Base-by-base conservation (phyloP, 2,329 filamentous ascomycete genomes). In the Fusarium sp. region DNA sequence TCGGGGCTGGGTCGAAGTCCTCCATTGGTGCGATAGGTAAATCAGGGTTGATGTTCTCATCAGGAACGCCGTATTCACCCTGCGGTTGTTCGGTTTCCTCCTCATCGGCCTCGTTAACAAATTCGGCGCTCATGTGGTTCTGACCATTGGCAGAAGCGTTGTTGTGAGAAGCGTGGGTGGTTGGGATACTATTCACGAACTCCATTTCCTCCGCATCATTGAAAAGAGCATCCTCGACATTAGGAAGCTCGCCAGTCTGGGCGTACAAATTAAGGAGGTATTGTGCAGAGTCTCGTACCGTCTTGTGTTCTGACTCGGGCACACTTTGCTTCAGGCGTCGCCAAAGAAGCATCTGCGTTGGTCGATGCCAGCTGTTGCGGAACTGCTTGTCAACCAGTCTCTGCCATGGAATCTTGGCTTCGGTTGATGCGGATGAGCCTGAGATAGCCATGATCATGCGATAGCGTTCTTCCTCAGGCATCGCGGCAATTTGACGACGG, bases 351-450 rank as follows among this genome's bases (percentile, higher is more conserved):
- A 80, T 78, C 38, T 82, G 83, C 1, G 80, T 82, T 16, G 74
- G 67, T 9, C 81, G 80, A 50, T 80, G 80, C 79, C 83, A 85
- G 36, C 77, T 81, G n/a, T 74, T 75, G 44, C 83, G 81, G 59
- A 83, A 85, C 11, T 77, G 70, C 42, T 83, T 81, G 60, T 85
- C 80, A 11, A 83, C 81, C 31, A 89, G 76, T 30, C 77, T 80
- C 39, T 77, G 72, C 88, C 88, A 90, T 0, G 83, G 83, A 44
- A 90, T 88, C 51, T 85, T 85, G 14, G 77, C 72, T 57, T 89
- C 87, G 2, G 69, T 78, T 14, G 77, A 74, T 3, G 81, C 85
- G 5, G 80, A 80, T 7, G 81, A 83, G 20, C 82, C 81, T 13
- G 83, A 79, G 39, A 89, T 84, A 5, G 84, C 82, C 39, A 81